Base-by-base conservation (phyloP, 495 filamentous ascomycete genomes). In the Hypomontagnella monticulosa region DNA sequence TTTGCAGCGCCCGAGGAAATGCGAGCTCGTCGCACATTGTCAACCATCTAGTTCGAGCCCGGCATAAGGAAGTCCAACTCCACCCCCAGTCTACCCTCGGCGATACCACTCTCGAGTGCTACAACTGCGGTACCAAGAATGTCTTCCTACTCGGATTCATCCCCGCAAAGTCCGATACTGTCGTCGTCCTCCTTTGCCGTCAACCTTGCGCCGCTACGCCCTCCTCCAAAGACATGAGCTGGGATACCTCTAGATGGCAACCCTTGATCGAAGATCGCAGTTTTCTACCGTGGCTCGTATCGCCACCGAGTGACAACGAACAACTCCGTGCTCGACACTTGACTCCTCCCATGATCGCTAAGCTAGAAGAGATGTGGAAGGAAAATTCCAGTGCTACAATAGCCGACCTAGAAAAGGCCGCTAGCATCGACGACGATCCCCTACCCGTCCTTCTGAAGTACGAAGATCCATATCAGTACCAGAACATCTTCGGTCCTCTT, bases 191-290 rank as follows among this genome's bases (percentile, higher is more conserved):
- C 38, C 84, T 99, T 7, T 99, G 95, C 77, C 92, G 95, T 30
- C 95, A 98, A 75, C 95, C 95, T 43, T 99, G 95, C 78, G 95
- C 93, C 37, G 87, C 96, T 32, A 93, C 90, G 81, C 90, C 92
- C 4, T 97, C 94, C 9, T 93, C 92, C n/a, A 99, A 99, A 79
- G 95, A 98, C 71, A 99, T 99, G 95, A 98, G 94, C 75, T 99
- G 95, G 95, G 95, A 99, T 78, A 94, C 93, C 11, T 97, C 96
- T 6, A 88, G 93, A 66, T 99, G 95, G 95, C 93, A 98, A 69
- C 95, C 95, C 2, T 82, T 99, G 36, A 97, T 99, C 61, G 93
- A 97, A 73, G 95, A 99, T 69, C 92, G 95, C 27, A 94, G 93
- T 6, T 99, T 99, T 71, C 77, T 99, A 20, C 86, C 87, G 36